A percentile compares a stretch with the other conserved stretches of the same genome.
Evolutionary conservation across 176 grass and related monocot species (phyloP).

Genomic region (Musa acuminata): DNA sequence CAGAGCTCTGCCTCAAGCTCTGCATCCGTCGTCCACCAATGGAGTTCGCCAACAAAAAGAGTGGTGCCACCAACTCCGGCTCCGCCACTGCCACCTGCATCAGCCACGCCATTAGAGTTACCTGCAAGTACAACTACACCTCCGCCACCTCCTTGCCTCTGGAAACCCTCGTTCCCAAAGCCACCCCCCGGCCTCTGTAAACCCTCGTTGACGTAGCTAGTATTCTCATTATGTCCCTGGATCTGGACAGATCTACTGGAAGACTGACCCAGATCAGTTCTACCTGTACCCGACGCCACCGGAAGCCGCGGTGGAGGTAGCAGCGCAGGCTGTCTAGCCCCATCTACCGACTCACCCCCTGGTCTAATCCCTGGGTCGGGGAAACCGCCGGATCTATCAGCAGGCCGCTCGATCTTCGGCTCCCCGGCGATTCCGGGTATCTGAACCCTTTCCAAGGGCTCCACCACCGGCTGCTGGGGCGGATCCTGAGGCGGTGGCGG

Average conservation of each 20-base stretch:
- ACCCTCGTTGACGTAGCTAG: conserved; percentile 30
- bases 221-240: conserved; percentile 15
- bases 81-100: not conserved
- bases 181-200: conserved; percentile 46
- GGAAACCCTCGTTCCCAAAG: not conserved
- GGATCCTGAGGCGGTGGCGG: conserved; percentile 7
- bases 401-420: conserved; percentile 35
- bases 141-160: not conserved
- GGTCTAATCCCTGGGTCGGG: not conserved
- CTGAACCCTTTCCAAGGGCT: conserved; percentile 39
- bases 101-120: conserved; percentile 2
- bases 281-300: conserved; percentile 7
- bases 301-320: not conserved
- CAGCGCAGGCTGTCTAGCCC: conserved; percentile 14
- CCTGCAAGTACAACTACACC: not conserved
- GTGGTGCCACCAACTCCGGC: conserved; percentile 14
- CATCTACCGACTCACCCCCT: not conserved
- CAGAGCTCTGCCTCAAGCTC: not conserved
- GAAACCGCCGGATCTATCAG: conserved; percentile 17
- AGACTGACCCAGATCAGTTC: not conserved
- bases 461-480: conserved; percentile 13
- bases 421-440: conserved; percentile 31
- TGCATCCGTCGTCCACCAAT: not conserved
- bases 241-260: conserved; percentile 33
- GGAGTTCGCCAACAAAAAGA: not conserved